Base-by-base conservation (phyloP, 2,329 filamentous ascomycete species). In the Raffaelea ambrosiae region DNA sequence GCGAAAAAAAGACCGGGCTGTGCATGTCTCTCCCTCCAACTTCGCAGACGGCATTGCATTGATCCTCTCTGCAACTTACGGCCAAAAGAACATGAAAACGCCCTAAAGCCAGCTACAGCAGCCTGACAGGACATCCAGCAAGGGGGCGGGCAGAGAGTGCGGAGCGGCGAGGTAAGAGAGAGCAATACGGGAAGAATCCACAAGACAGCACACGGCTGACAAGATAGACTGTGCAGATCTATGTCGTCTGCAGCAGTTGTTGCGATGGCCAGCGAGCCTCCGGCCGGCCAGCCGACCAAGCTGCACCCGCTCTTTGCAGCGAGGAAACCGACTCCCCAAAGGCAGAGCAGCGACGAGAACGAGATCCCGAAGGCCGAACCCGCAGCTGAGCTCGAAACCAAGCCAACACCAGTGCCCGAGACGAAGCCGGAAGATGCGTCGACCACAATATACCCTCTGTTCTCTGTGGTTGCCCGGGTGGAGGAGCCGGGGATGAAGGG, bases 291-390 rank as follows among this genome's bases (percentile, higher is more conserved):
- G 44, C 44, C 51, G 21, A 71, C 69, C 56, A 76, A 74, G 53
- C 57, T 79, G 35, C 77, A 80, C 54, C 76, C 77, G 18, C 78
- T 80, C 62, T 79, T 80, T 57, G 57, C 57, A 1, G 53, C 63
- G 2, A 60, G 62, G 21, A 60, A 56, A 50, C 43, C 49, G 35
- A 20, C 5, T 5, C 35, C 35, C 39, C 45, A 36, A 51, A 33
- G 19, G n/a, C 7, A 19, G 21, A 49, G 44, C 22, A 22, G n/a
- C 31, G 13, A 19, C n/a, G 43, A 20, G 19, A 42, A 16, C 14
- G 22, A 2, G n/a, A 38, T 21, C 19, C 19, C 18, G 38, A 21
- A 14, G 41, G 26, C 11, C 22, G 29, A 38, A 20, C 31, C n/a
- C 10, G 23, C 3, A 33, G 29, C 29, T 13, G 11, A 19, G 35